Evolutionary conservation across 257 asterid genomes (phyloP).

Genomic region (Solanum sitiens): DNA sequence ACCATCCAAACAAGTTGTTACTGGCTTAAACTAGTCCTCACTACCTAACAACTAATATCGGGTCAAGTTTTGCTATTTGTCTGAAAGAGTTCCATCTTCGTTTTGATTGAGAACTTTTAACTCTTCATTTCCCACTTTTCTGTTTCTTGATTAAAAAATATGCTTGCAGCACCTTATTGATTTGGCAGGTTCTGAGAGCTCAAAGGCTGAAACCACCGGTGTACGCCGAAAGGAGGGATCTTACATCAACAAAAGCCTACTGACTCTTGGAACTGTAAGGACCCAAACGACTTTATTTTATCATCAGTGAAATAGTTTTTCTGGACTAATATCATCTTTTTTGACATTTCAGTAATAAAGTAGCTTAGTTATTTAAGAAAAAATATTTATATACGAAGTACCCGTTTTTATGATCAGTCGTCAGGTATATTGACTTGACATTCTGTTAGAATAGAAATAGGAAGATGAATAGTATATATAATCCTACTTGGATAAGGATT

Average conservation of each 20-base stretch:
- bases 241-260: constrained; percentile 91
- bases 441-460: neutral
- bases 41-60: neutral
- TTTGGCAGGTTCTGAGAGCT: constrained; percentile 99
- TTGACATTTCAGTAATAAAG: neutral
- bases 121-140: neutral
- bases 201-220: constrained; percentile 89
- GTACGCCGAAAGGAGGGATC: constrained; percentile 95
- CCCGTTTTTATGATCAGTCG: neutral
- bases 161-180: constrained; percentile 93
- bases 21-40: neutral
- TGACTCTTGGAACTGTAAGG: constrained; percentile 99
- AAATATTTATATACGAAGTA: neutral
- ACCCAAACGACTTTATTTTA: constrained; percentile 23
- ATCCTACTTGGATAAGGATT: neutral
- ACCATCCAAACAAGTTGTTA: neutral
- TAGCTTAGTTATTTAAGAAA: neutral
- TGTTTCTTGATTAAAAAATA: constrained; percentile 1
- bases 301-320: constrained; percentile 12
- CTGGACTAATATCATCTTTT: neutral
- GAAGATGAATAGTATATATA: neutral
- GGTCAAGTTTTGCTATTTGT: neutral
- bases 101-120: neutral
- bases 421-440: neutral
- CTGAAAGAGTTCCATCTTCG: neutral